phyloP scores from a whole-genome alignment of 495 filamentous ascomycete species.

The Mytilinidion resinicola region DNA sequence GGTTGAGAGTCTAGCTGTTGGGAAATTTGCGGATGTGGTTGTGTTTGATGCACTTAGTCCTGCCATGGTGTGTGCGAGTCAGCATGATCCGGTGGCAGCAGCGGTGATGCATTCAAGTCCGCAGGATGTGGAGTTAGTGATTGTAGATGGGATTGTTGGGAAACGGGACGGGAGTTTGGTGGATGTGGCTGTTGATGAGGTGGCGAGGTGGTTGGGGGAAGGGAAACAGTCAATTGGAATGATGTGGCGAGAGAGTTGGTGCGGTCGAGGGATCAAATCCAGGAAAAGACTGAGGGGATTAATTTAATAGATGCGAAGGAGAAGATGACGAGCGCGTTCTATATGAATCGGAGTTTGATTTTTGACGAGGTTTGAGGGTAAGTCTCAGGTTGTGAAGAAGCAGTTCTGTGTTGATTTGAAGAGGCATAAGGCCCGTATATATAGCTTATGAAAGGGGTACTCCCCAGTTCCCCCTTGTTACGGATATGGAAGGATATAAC shows the following conservation, averaged over 20 bases:
- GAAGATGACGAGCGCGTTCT: conserved; percentile 16
- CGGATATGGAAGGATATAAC: too few species aligned
- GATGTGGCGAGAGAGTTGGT: conserved; percentile 28
- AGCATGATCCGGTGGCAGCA: conserved; percentile 43
- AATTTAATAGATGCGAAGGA: conserved; percentile 21
- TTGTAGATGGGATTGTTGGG: conserved; percentile 42
- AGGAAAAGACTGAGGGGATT: conserved; percentile 18
- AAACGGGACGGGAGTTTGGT: conserved; percentile 34
- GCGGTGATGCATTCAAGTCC: conserved; percentile 42
- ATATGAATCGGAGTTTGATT: conserved; percentile 11
- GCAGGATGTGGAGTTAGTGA: conserved; percentile 43
- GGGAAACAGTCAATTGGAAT: conserved; percentile 28
- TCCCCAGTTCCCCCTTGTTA: too few species aligned
- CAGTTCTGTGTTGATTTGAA: too few species aligned
- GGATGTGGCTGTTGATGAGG: conserved; percentile 24
- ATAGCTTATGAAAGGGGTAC: too few species aligned
- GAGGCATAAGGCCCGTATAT: too few species aligned
- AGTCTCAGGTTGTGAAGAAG: too few species aligned
- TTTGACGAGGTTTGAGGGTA: conserved; percentile 5
- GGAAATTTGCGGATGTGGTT: conserved; percentile 44
- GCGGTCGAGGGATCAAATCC: conserved; percentile 26
- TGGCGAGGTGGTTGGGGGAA: conserved; percentile 8
- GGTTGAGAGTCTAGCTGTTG: conserved; percentile 43
- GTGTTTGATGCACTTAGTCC: conserved; percentile 41
- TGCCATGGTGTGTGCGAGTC: conserved; percentile 39